Conservation (phyloP, 306 rosid genomes). For the Castanopsis chinensis region DNA sequence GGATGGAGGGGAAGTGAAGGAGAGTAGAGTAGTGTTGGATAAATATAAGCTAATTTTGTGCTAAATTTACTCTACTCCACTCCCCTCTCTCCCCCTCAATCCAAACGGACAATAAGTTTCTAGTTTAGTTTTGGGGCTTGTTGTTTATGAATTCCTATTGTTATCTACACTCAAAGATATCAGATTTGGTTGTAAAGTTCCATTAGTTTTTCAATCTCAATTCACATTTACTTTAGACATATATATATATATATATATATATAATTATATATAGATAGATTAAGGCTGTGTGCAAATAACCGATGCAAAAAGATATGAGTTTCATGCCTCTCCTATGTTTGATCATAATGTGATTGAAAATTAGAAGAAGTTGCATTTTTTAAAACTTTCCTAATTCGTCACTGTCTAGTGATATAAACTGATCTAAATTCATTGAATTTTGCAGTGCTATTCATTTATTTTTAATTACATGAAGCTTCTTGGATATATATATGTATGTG, state of each 20-base stretch:
- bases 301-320: background rate
- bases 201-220: background rate
- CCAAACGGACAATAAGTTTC: too few species aligned
- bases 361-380: background rate
- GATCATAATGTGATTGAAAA: background rate
- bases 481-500: too few species aligned
- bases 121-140: background rate
- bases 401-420: background rate
- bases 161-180: background rate
- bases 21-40: too few species aligned
- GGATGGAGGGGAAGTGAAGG: too few species aligned
- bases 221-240: too few species aligned
- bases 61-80: too few species aligned
- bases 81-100: too few species aligned
- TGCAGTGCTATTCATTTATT: too few species aligned
- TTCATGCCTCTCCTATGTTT: background rate
- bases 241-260: too few species aligned
- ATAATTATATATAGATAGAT: too few species aligned
- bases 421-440: background rate
- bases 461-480: too few species aligned
- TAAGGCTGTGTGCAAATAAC: background rate
- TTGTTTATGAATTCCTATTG: background rate
- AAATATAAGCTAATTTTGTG: too few species aligned
- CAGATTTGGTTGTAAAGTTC: conserved; percentile 12
- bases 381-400: background rate